Evolutionary conservation across 202 grass and related monocot species (phyloP).

Genomic region (Saccharum hybrid): DNA sequence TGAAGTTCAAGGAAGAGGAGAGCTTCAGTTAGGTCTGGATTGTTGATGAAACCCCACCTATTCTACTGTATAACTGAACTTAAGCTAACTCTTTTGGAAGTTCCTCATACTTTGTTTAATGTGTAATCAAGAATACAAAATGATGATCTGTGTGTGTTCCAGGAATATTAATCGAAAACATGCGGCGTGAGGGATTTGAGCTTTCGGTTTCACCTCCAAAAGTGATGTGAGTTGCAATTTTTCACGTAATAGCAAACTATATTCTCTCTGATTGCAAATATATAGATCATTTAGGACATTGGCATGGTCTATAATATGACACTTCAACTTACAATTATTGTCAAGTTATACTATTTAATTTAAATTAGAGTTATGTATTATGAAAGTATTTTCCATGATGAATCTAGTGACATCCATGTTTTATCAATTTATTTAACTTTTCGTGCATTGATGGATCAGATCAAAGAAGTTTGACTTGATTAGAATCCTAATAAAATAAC

Average conservation of each 20-base stretch:
- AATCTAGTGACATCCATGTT: not conserved
- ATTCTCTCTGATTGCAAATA: not conserved
- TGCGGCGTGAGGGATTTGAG: constrained; percentile 99
- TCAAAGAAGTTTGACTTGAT: not conserved
- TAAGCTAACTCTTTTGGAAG: constrained; percentile 6
- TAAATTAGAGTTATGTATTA: not conserved
- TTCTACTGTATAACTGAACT: constrained; percentile 34
- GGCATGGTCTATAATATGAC: not conserved
- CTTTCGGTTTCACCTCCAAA: constrained; percentile 95
- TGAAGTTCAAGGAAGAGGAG: constrained; percentile 99
- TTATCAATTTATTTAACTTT: not conserved
- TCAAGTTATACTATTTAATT: not conserved
- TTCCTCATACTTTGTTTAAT: not conserved
- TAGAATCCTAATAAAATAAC: not conserved
- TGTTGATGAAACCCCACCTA: constrained; percentile 23
- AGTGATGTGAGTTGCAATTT: constrained; percentile 76
- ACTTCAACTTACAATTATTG: not conserved
- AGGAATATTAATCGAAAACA: constrained; percentile 99
- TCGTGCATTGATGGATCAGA: not conserved
- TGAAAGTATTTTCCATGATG: not conserved
- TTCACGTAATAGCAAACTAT: constrained; percentile 5
- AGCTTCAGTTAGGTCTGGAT: constrained; percentile 90
- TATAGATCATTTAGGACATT: not conserved
- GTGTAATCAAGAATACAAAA: constrained; percentile 28
- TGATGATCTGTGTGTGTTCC: constrained; percentile 43